Evolutionary conservation across 2,329 filamentous ascomycete species (phyloP).

Genomic region (Calonectria pseudoturangicola): DNA sequence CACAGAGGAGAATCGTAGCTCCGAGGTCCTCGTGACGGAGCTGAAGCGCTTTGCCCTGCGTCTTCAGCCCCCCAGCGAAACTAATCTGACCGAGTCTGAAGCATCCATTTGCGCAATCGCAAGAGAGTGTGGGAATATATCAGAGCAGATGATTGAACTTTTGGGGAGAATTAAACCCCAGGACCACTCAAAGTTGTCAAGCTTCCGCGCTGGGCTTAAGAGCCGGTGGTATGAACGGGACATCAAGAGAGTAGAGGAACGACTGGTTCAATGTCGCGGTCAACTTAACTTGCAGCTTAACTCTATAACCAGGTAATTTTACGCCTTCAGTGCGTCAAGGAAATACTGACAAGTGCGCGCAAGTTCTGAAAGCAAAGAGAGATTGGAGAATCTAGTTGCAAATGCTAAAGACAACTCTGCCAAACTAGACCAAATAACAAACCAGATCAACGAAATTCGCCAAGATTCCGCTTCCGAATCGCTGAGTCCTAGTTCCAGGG

Average conservation of each 20-base stretch:
- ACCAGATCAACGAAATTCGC: background rate
- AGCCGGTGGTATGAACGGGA: background rate
- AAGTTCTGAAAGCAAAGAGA: background rate
- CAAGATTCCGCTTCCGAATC: background rate
- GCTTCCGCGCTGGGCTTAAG: background rate
- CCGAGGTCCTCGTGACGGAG: background rate
- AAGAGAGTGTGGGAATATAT: background rate
- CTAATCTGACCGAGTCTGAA: background rate
- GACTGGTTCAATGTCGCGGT: background rate
- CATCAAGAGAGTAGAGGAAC: background rate
- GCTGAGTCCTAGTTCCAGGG: background rate
- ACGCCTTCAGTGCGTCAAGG: no score
- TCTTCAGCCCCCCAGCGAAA: background rate
- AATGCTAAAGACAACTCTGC: background rate
- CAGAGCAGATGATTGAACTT: background rate
- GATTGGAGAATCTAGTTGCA: background rate
- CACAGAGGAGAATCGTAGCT: slow-evolving; percentile 8
- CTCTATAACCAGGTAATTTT: background rate
- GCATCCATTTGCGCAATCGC: background rate
- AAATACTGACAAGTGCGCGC: background rate
- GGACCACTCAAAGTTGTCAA: background rate
- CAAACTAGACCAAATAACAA: background rate
- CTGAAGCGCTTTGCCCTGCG: background rate
- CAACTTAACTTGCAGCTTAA: background rate
- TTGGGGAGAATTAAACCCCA: background rate